Base-by-base conservation (phyloP, 257 asterid species). In the Capsicum pubescens region DNA sequence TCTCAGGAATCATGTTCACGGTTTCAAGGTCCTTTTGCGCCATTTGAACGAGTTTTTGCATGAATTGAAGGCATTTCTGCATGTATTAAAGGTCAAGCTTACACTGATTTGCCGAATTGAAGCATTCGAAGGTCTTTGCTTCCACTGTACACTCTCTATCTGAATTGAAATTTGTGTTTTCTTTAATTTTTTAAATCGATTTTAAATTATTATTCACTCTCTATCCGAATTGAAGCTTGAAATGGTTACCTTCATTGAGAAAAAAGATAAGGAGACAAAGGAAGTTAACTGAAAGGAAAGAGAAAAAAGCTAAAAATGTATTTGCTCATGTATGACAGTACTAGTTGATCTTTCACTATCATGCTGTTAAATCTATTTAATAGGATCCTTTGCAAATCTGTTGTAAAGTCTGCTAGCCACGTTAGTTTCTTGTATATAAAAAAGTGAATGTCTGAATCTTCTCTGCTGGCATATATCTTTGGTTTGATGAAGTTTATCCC, bases 261-360 rank as follows among this genome's bases (percentile, higher is more conserved):
- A 67, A 26, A 67, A 67, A 44, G n/a, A 66, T 13, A 66, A 35
- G 72, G 19, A 67, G 74, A 67, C 35, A 48, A 9, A 64, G 35
- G 35, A 46, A 9, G 64, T 48, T 9, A 19, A 16, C n/a, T 66
- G 79, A 66, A 82, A n/a, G 64, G 42, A 66, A 54, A 52, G 60
- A 32, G 35, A 67, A 21, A 52, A 67, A 69, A 26, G 11, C 50
- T 17, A 9, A 8, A 64, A 82, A 15, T 64, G 48, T 35, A 66
- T 26, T 82, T 82, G 66, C 52, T 36, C 82, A 54, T 77, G 50
- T 55, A 77, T 77, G 32, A 26, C 6, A 77, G 50, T 54, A 74
- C 81, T 21, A 13, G 81, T 32, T 74, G 81, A 54, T 74, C 81
- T 74, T 50, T 77, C 82, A 52, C 21, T 14, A 21, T 54, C 32